Conservation (phyloP, 352 stramenopile genomes). For the Phytopythium helicoides region DNA sequence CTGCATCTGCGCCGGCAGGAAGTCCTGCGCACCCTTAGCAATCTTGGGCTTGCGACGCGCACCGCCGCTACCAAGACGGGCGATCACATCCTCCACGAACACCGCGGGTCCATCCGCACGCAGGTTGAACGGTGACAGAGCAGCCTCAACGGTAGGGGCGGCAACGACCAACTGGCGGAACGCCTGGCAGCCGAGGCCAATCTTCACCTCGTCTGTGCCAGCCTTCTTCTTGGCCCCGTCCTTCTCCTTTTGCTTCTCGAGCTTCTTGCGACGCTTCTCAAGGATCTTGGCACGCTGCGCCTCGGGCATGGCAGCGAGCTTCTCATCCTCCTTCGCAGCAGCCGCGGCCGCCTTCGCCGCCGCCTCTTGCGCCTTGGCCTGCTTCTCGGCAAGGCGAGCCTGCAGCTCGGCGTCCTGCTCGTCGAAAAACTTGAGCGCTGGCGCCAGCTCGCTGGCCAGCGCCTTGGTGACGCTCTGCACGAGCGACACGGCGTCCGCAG, state of each 20-base stretch:
- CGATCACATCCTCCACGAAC: conserved; percentile 67
- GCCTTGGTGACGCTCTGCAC: conserved; percentile 38
- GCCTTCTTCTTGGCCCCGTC: conserved; percentile 72
- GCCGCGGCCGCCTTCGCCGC: conserved; percentile 68
- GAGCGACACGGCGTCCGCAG: conserved; percentile 35
- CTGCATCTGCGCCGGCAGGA: conserved; percentile 95
- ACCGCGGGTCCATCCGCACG: conserved; percentile 31
- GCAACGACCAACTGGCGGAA: conserved; percentile 52
- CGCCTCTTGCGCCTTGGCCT: conserved; percentile 59
- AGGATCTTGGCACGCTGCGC: conserved; percentile 71
- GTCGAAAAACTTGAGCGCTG: conserved; percentile 55
- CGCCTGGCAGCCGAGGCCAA: conserved; percentile 61
- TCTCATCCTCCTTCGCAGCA: conserved; percentile 79
- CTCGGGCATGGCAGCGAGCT: conserved; percentile 74
- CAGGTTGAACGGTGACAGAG: conserved; percentile 62
- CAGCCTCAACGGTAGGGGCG: conserved; percentile 9
- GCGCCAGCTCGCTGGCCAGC: conserved; percentile 45
- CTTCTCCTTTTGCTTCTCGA: conserved; percentile 83
- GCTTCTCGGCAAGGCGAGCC: conserved; percentile 48
- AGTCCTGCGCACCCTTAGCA: conserved; percentile 94
- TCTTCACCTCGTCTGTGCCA: conserved; percentile 61
- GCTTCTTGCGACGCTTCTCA: conserved; percentile 83
- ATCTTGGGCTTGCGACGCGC: conserved; percentile 85
- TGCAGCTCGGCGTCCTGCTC: conserved; percentile 61
- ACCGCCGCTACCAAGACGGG: conserved; percentile 63